A percentile compares a stretch with the other conserved stretches of the same genome.
These are phyloP conservation scores for Arthrobotrys musiformis DNA, from an alignment of 2,329 filamentous ascomycete genomes.

Conservation along the genomic window DNA sequence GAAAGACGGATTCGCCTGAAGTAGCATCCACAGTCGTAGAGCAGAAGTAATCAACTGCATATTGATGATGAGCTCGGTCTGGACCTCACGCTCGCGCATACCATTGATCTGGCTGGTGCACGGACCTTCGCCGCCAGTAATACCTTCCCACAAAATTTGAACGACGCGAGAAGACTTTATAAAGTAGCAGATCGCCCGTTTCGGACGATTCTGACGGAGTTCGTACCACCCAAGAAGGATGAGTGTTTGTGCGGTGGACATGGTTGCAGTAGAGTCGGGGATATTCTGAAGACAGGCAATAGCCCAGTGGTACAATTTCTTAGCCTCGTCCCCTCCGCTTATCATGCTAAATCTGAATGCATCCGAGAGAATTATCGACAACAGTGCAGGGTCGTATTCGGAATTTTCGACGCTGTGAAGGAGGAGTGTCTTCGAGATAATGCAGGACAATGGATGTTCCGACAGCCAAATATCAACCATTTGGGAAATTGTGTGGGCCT, in stretches of 20 bases:
- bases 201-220: conserved; percentile 51
- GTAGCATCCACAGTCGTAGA: conserved; percentile 55
- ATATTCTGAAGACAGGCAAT: conserved; percentile 45
- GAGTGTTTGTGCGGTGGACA: conserved; percentile 56
- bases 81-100: conserved; percentile 54
- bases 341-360: conserved; percentile 48
- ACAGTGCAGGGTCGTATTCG: conserved; percentile 49
- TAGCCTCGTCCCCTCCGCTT: conserved; percentile 41
- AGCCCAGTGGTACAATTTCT: conserved; percentile 54
- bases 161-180: conserved; percentile 50
- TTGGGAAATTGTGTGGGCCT: conserved; percentile 49
- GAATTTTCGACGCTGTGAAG: conserved; percentile 52
- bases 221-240: conserved; percentile 56
- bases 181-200: conserved; percentile 56
- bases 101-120: conserved; percentile 56
- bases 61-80: conserved; percentile 55
- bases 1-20: conserved; percentile 55
- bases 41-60: conserved; percentile 56
- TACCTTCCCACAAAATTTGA: conserved; percentile 43
- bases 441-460: conserved; percentile 55
- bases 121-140: conserved; percentile 48
- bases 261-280: conserved; percentile 38
- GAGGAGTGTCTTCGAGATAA: conserved; percentile 56
- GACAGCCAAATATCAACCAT: conserved; percentile 57
- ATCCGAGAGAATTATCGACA: conserved; percentile 56